Evolutionary conservation across 2,329 filamentous ascomycete genomes (phyloP).

Genomic region (Dendrostoma leiphaemia): DNA sequence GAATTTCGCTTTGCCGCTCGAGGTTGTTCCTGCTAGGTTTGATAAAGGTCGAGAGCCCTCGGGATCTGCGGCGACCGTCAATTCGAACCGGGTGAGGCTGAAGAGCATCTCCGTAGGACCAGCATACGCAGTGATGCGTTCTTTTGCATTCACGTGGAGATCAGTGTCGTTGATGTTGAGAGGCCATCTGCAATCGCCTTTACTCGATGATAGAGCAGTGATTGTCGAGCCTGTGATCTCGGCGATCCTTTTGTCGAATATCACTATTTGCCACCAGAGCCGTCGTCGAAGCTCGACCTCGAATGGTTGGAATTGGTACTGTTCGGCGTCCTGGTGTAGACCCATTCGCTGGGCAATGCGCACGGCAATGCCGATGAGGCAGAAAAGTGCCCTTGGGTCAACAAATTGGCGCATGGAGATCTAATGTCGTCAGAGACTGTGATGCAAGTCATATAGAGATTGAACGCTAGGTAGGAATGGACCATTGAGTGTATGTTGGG

Average conservation of each 20-base stretch:
- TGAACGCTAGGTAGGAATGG: no score
- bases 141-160: conserved; percentile 55
- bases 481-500: no score
- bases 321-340: conserved; percentile 60
- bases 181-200: conserved; percentile 54
- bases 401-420: conserved; percentile 55
- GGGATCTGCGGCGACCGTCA: conserved; percentile 52
- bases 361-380: conserved; percentile 63
- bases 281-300: conserved; percentile 70
- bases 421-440: conserved; percentile 35
- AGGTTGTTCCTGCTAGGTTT: not conserved
- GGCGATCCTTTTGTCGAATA: conserved; percentile 66
- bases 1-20: conserved; percentile 21
- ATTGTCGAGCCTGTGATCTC: conserved; percentile 62
- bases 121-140: conserved; percentile 44
- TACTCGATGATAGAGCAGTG: conserved; percentile 50
- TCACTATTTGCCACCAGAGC: conserved; percentile 70
- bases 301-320: conserved; percentile 51
- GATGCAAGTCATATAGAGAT: no score
- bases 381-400: conserved; percentile 59
- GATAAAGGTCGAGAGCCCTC: conserved; percentile 31
- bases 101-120: conserved; percentile 62
- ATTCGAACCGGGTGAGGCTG: conserved; percentile 53
- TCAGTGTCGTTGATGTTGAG: conserved; percentile 63
- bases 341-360: conserved; percentile 68